A percentile compares a stretch with the other conserved stretches of the same genome.
Conservation (phyloP, 2,329 filamentous ascomycete species). For the Grosmannia clavigera region DNA sequence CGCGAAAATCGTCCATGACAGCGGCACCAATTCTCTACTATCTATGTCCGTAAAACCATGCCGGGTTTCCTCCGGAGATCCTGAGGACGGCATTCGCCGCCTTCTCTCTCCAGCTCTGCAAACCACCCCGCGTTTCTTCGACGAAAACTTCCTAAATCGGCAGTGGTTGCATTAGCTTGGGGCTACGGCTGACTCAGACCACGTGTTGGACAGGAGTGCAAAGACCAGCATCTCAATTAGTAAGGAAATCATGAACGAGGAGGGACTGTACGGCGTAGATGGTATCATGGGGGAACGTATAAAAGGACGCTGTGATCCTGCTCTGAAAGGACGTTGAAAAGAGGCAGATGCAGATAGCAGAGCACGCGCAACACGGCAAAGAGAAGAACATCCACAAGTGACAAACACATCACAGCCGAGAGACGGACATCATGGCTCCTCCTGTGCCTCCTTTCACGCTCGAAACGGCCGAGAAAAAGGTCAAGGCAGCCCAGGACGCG, state of each 20-base stretch:
- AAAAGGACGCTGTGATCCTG: background rate
- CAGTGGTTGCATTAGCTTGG: background rate
- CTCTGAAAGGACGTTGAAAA: background rate
- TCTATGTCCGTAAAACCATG: background rate
- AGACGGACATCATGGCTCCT: background rate
- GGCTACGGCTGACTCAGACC: background rate
- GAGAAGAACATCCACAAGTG: background rate
- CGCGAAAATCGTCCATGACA: too few species aligned
- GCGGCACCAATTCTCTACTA: too few species aligned
- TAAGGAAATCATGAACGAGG: background rate
- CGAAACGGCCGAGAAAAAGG: conserved; percentile 60
- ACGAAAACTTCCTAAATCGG: conserved; percentile 1
- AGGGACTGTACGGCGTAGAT: background rate
- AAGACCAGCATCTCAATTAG: background rate
- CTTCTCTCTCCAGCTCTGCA: background rate
- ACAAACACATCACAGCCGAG: background rate
- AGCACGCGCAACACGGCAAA: background rate
- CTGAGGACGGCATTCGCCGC: background rate
- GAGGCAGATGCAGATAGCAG: background rate
- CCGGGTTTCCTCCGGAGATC: background rate
- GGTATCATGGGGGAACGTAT: background rate
- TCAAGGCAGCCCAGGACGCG: conserved; percentile 70
- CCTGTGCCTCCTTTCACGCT: conserved; percentile 44
- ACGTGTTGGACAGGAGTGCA: background rate
- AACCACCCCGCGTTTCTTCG: background rate